Evolutionary conservation across 1,139 yeast genomes (phyloP), one percentile per base, ranked within the genome.

Genomic region (Kluyveromyces marxianus): DNA sequence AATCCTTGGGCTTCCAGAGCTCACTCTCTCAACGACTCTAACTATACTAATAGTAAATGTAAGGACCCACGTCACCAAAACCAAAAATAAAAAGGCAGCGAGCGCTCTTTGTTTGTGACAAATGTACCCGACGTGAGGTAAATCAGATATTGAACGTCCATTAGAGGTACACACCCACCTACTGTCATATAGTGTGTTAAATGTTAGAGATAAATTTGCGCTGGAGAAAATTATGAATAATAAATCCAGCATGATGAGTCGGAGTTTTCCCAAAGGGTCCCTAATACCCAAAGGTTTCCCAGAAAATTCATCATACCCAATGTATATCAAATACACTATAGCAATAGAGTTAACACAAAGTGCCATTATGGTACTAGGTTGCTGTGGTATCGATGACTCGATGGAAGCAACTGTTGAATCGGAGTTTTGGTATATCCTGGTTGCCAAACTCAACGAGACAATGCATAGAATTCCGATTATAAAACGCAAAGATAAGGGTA

Each of bases 321-420:
- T 87, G 65, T 86, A 89, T 7, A 81, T 69, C 48, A 89, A 74
- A 60, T 92, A 92, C 0, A 79, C 76, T 35, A 88, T 69, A 2
- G 96, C 96, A 54, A 81, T 71, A 32, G 89, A 71, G 62, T 89
- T 92, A 6, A 90, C 96, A 42, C 80, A 80, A 2, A 90, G 75
- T 1, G 97, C 95, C 96, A 92, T 88, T 44, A 89, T 80, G 0
- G 97, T 87, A 56, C 95, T 83, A 25, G 97, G 84, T 62, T 87
- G 92, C 60, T 88, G 96, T 2, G 76, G 71, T 10, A 87, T 64
- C 2, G 68, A 70, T 8, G 76, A 71, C 49, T 69, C 67, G 40
- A 44, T 42, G 48, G 50, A 44, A 38, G 50, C 50, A 47, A 48
- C 52, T 51, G 46, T 46, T 26, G 63, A 59, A 28, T 44, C 41